Conservation (phyloP, 2,329 filamentous ascomycete genomes). For the Clarireedia paspali region DNA sequence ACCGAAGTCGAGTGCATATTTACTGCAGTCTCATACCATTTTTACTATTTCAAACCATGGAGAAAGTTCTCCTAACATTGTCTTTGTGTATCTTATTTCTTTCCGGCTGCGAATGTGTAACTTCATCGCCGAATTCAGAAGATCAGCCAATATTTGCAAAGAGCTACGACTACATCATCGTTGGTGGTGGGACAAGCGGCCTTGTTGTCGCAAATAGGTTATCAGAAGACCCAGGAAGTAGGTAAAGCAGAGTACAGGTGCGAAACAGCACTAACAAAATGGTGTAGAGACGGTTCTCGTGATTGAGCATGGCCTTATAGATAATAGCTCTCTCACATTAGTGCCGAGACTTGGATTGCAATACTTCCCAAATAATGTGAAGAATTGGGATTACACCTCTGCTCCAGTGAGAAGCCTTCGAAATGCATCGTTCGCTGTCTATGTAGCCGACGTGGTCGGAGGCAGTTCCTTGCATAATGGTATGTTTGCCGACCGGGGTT, state of each 20-base stretch:
- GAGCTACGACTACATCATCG: conserved; percentile 5
- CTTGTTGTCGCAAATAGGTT: conserved; percentile 33
- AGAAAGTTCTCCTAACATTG: not conserved
- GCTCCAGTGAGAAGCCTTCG: not conserved
- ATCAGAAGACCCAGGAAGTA: conserved; percentile 28
- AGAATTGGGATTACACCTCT: conserved; percentile 1
- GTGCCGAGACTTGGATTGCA: conserved; percentile 1
- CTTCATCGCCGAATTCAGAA: not conserved
- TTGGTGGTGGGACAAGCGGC: conserved; percentile 2
- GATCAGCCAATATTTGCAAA: not conserved
- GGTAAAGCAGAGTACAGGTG: not conserved
- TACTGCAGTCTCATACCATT: not conserved
- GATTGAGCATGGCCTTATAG: conserved; percentile 1
- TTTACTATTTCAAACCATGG: not conserved
- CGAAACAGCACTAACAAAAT: not conserved
- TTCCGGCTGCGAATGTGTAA: not conserved
- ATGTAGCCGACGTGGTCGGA: conserved; percentile 23
- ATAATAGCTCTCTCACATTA: conserved; percentile 3
- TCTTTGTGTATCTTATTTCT: not conserved
- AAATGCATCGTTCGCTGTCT: not conserved
- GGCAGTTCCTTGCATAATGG: conserved; percentile 36
- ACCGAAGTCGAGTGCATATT: not conserved
- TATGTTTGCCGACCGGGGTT: conserved; percentile 24
- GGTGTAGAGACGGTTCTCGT: conserved; percentile 1
- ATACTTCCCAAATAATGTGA: conserved; percentile 1